Base-by-base conservation (phyloP, 2,329 filamentous ascomycete genomes). In the Aspergillus sp. region DNA sequence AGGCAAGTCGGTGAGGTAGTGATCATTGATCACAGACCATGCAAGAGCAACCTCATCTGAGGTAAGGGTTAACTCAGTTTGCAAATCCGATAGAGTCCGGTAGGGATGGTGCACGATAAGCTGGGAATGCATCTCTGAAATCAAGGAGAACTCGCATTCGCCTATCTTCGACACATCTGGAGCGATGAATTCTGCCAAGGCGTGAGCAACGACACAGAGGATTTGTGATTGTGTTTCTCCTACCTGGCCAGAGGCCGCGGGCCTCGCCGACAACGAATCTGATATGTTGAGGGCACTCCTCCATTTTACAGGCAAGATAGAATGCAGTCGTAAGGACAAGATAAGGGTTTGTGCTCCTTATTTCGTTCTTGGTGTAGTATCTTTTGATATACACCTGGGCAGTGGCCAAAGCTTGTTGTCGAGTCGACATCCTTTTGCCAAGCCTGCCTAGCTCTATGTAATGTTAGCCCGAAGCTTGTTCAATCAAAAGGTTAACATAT, bases 291-390 rank as follows among this genome's bases (percentile, higher is more conserved):
- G 95, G 95, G 54, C 89, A 93, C 77, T 99, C 95, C 77, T 99
- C 95, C 87, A 96, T 97, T 80, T 99, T 99, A 81, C 93, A 97
- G 22, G 95, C 93, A 41, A 99, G 83, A 76, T 99, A 99, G 63
- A 98, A 85, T 5, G 94, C 91, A 1, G 95, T 98, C n/a, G 93
- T 90, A 66, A 97, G 85, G 61, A 98, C 88, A 41, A 98, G 87
- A 74, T 96, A 97, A 4, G 94, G 93, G 71, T 98, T 99, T 52
- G 93, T 97, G 65, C 90, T 88, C 60, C 94, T 90, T 66, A 98
- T 93, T 72, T 97, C 93, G 69, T 97, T 91, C 69, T 91, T 92
- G 50, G 88, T 88, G 77, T 97, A 98, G 82, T 97, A 98, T 62
- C 95, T 88, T 72, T 96, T 94, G 69, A 98, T 85, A 79, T 98